phyloP scores from a whole-genome alignment of 2,329 filamentous ascomycete genomes.

The Fusarium sp. region DNA sequence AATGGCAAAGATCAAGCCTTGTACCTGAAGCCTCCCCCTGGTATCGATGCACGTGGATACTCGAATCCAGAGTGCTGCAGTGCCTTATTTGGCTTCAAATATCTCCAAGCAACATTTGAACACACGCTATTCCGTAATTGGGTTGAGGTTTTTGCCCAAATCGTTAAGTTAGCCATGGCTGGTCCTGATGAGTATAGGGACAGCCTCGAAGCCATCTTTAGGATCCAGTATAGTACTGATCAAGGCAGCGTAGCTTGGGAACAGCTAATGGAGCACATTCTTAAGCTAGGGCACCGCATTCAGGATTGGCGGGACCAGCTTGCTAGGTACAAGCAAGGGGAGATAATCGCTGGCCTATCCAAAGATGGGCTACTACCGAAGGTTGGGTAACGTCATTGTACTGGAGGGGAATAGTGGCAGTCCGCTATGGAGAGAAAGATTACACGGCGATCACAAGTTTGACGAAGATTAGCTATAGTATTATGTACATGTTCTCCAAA shows the following conservation, averaged over 20 bases:
- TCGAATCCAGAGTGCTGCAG: no score
- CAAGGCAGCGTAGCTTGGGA: conserved; percentile 13
- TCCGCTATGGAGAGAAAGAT: no score
- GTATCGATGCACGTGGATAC: no score
- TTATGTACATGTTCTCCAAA: not conserved
- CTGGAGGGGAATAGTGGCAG: not conserved
- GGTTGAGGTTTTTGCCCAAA: conserved; percentile 26
- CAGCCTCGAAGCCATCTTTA: not conserved
- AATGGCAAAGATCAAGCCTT: no score
- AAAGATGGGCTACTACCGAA: not conserved
- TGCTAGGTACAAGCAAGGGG: conserved; percentile 8
- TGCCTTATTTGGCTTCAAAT: conserved; percentile 23
- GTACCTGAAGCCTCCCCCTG: no score
- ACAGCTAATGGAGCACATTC: conserved; percentile 11
- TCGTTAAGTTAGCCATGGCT: conserved; percentile 31
- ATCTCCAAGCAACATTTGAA: conserved; percentile 45
- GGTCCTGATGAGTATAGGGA: conserved; percentile 9
- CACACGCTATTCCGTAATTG: conserved; percentile 35
- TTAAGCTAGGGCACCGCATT: conserved; percentile 29
- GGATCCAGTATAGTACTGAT: not conserved
- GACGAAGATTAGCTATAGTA: no score
- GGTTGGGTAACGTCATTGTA: no score
- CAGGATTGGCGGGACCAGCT: conserved; percentile 37
- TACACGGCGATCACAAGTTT: not conserved
- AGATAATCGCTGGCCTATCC: conserved; percentile 23